Evolutionary conservation across 805 yeast species (phyloP).

Genomic region (Ogataea nitratoaversa): DNA sequence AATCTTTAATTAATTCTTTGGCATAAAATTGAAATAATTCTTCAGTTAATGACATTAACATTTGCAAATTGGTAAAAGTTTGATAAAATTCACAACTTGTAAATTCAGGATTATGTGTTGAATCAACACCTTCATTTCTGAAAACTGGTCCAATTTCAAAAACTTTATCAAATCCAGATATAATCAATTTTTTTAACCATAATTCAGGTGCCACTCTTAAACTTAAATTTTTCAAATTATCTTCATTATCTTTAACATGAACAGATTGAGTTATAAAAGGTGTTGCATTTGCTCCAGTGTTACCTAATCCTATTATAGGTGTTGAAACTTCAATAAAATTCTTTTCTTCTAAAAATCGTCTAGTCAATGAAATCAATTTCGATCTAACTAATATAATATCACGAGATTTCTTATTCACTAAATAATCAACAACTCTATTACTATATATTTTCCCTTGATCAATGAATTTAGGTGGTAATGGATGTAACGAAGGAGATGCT

Average conservation of each 20-base stretch:
- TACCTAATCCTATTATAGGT: conserved; percentile 66
- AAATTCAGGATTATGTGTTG: conserved; percentile 93
- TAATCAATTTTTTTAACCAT: conserved; percentile 81
- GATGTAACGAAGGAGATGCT: conserved; percentile 65
- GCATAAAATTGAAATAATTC: conserved; percentile 44
- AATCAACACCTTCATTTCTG: conserved; percentile 90
- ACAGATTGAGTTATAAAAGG: conserved; percentile 61
- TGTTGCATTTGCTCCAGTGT: conserved; percentile 87
- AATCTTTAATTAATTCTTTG: conserved; percentile 24
- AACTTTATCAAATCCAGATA: conserved; percentile 81
- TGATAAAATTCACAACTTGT: conserved; percentile 88
- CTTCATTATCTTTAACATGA: conserved; percentile 31
- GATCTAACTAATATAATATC: conserved; percentile 49
- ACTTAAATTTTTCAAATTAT: conserved; percentile 36
- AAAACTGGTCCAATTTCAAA: conserved; percentile 84
- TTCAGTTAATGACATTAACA: conserved; percentile 64
- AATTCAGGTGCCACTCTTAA: conserved; percentile 92
- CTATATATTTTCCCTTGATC: conserved; percentile 55
- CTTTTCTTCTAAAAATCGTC: conserved; percentile 49
- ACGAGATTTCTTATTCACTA: conserved; percentile 51
- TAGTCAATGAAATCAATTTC: conserved; percentile 47
- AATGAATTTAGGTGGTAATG: conserved; percentile 60
- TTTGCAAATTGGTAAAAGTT: conserved; percentile 60
- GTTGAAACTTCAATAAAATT: conserved; percentile 83
- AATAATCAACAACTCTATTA: conserved; percentile 70